Base-by-base conservation (phyloP, 305 asterid species). In the Fraxinus baroniana region DNA sequence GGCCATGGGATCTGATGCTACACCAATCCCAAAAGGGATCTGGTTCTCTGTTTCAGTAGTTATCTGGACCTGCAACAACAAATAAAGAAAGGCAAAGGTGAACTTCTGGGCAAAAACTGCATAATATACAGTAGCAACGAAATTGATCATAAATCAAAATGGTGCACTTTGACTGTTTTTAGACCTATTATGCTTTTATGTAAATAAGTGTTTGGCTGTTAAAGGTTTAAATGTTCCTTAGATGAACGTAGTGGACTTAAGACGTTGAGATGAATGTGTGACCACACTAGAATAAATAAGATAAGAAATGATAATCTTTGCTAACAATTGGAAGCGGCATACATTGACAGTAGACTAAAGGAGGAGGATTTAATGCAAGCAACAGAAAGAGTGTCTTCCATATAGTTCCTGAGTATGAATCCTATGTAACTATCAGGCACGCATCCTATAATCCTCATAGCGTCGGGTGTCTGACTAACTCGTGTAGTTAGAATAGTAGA, bases 1-100 rank as follows among this genome's bases (percentile, higher is more conserved):
- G 60, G 98, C 91, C 99, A 97, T 97, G 41, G 99, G 95, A 87
- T 95, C 99, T 74, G 98, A 92, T 84, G 96, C 97, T 41, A 91
- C 82, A 72, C 98, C 98, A 87, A 97, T 87, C 84, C 97, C 94
- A 87, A 97, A 93, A 71, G 99, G 99, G 37, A 92, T 87, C 84
- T 87, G 86, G 79, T 83, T 81, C 86, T 89, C 93, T 76, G 87
- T 86, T 83, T 88, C 91, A 86, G 91, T 88, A 83, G 91, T 84
- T 81, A 97, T 89, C 83, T 89, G 89, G 77, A 94, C 97, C 99
- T 97, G 91, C 73, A 83, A 72, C 77, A 78, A 55, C 60, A 82
- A 79, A 80, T 33, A 24, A 81, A 26, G 36, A 24, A 81, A 26
- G 36, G 74, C 74, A 46, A 6, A 6, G 74, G 64, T 78, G 62